Evolutionary conservation across 1,284 basidiomycete species (phyloP), one percentile per base, ranked within the genome.

Genomic region (Apiotrichum gracile): DNA sequence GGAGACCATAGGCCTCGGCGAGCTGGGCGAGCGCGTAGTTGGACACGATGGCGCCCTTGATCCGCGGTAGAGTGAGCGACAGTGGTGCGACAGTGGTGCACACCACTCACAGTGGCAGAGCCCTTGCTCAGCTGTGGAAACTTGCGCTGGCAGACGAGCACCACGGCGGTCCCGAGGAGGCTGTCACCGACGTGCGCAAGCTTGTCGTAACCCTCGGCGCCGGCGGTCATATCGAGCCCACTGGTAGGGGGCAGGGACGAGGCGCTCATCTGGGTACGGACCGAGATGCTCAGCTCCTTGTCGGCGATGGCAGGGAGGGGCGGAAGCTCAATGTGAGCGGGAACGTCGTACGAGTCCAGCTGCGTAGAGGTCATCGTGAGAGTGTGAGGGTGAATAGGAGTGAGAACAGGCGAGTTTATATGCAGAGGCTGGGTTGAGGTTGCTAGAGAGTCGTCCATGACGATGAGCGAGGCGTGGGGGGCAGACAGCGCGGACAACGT

Each of bases 151-250:
- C 69, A 53, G 24, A 73, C 48, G 2, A 58, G 34, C 0, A 66
- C 69, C 29, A 69, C 62, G 19, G 62, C 51, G 10, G 47, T 43
- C 17, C 61, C 64, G 5, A 69, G 51, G 3, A 72, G 37, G 13
- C 51, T 54, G 54, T 72, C 70, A 2, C 70, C 70, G 14, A 72
- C 62, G 52, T 68, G 67, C 53, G 70, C 70, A 8, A 72, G 62
- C 61, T 72, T 72, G 45, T 71, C 70, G 49, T 71, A 69, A 51
- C 69, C 61, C 19, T 55, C 47, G 19, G 21, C 7, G 37, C 37
- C 19, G n/a, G 4, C n/a, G 19, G 9, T 21, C 9, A 10, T 19
- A 3, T n/a, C 37, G n/a, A 3, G 1, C 19, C 5, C 19, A 17
- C n/a, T 16, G 3, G 12, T 17, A 1, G 56, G 52, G 4, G 50